Percentiles rank a stretch among this genome's conserved stretches.
Conservation (phyloP, 257 asterid species). For the Scutellaria barbata region DNA sequence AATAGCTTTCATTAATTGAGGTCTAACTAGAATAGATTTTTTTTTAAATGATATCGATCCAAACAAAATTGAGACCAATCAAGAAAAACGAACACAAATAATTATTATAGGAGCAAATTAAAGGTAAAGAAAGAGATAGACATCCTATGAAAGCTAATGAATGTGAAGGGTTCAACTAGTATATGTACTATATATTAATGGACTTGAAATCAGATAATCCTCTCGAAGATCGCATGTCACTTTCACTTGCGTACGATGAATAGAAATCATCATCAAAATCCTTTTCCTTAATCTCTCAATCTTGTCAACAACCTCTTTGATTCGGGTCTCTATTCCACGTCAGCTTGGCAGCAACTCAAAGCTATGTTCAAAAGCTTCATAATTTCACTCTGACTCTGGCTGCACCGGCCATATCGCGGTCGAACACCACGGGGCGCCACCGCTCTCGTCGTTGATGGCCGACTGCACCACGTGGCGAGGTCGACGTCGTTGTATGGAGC, state of each 20-base stretch:
- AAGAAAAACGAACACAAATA: neutral
- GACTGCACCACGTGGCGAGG: slow-evolving; percentile 60
- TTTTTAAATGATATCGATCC: neutral
- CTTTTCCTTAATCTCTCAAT: slow-evolving; percentile 66
- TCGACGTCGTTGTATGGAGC: slow-evolving; percentile 54
- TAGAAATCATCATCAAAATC: slow-evolving; percentile 59
- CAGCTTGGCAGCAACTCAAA: slow-evolving; percentile 61
- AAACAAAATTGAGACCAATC: neutral
- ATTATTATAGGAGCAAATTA: slow-evolving; percentile 11
- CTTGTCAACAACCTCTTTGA: slow-evolving; percentile 61
- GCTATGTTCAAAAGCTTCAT: slow-evolving; percentile 68
- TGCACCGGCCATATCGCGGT: slow-evolving; percentile 55
- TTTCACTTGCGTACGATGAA: slow-evolving; percentile 55
- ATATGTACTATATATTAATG: slow-evolving; percentile 23
- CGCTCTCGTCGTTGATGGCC: slow-evolving; percentile 33
- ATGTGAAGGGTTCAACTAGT: neutral
- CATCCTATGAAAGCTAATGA: slow-evolving; percentile 9
- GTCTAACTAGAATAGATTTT: neutral
- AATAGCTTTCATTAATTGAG: neutral
- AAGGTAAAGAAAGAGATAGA: neutral
- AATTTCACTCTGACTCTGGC: slow-evolving; percentile 60
- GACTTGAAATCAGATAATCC: slow-evolving; percentile 60
- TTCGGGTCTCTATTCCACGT: slow-evolving; percentile 63
- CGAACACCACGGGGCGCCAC: slow-evolving; percentile 49
- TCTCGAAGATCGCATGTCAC: slow-evolving; percentile 58